phyloP scores from a whole-genome alignment of 2,329 filamentous ascomycete species.

The Colletotrichum sojae region DNA sequence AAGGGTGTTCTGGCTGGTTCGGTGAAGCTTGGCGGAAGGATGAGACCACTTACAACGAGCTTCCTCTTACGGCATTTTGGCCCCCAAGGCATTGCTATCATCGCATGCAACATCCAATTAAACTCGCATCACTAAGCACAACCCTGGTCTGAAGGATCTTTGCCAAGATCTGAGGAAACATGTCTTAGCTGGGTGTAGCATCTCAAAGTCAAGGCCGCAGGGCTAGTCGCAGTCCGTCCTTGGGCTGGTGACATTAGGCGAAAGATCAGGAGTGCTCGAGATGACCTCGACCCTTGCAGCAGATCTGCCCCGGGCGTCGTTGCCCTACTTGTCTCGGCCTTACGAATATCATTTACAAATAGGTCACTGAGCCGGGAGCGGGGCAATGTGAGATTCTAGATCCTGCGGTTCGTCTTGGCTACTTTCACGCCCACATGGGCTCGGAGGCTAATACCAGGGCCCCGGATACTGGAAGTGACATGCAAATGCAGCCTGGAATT shows the following conservation, averaged over 20 bases:
- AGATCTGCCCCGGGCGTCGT: background rate
- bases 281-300: background rate
- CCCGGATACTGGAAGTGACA: slow-evolving; percentile 4
- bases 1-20: too few species aligned
- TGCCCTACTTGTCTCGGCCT: too few species aligned
- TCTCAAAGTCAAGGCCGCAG: background rate
- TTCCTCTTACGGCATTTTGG: slow-evolving; percentile 16
- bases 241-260: too few species aligned
- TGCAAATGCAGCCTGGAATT: background rate
- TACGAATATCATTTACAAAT: background rate
- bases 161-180: slow-evolving; percentile 13
- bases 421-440: background rate
- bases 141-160: slow-evolving; percentile 19
- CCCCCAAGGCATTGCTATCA: background rate
- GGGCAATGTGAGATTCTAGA: background rate
- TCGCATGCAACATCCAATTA: background rate
- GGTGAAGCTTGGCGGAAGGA: slow-evolving; percentile 6
- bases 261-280: too few species aligned
- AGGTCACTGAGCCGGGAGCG: background rate
- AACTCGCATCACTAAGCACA: slow-evolving; percentile 7
- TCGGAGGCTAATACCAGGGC: background rate
- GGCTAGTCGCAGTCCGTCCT: too few species aligned
- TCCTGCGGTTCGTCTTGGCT: slow-evolving; percentile 5
- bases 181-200: background rate
- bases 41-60: slow-evolving; percentile 4